Evolutionary conservation across 345 rosid genomes (phyloP), one percentile per base, ranked within the genome.

Genomic region (Diplotaxis tenuifolia): DNA sequence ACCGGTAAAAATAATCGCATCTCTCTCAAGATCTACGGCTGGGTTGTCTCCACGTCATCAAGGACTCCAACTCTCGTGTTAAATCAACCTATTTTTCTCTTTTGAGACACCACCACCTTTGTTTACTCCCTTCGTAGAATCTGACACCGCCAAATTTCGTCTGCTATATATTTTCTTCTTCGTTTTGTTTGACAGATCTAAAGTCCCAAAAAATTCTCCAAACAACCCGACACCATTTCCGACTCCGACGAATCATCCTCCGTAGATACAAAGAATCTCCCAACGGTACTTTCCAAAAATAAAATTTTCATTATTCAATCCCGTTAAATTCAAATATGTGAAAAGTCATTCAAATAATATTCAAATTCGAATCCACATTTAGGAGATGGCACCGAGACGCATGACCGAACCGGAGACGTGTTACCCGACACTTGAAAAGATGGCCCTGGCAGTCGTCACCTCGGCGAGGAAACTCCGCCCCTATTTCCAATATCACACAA

Each of bases 71-170:
- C 64, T 61, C 28, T 50, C 14, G 14, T 68, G 64, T 53, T 61
- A 62, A 68, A 75, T 67, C 11, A 12, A 36, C 14, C 1, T 67
- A 23, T 45, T 52, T 58, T 28, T 50, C 23, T 19, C 11, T 56
- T 38, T 20, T 5, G 56, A 65, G 70, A 14, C 60, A 54, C 69
- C 62, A 72, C 55, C 54, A 57, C 36, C 21, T 60, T 66, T 32
- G 34, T 68, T 58, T 50, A 62, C 74, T 69, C 65, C 54, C 58
- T 55, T 42, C 21, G 53, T 0, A 65, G 54, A 76, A 70, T 75
- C 75, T 75, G 9, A 19, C 74, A 40, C 58, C 15, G 68, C 31
- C 69, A 62, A 53, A 23, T 75, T 16, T 55, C 27, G 1, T 47
- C 14, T 70, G 10, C 52, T 10, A 36, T 38, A 56, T n/a, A n/a